A percentile compares a stretch with the other conserved stretches of the same genome.
These are phyloP conservation scores for Circinella umbellata DNA, from an alignment of 371 early-diverging fungal species.

Conservation along the genomic window DNA sequence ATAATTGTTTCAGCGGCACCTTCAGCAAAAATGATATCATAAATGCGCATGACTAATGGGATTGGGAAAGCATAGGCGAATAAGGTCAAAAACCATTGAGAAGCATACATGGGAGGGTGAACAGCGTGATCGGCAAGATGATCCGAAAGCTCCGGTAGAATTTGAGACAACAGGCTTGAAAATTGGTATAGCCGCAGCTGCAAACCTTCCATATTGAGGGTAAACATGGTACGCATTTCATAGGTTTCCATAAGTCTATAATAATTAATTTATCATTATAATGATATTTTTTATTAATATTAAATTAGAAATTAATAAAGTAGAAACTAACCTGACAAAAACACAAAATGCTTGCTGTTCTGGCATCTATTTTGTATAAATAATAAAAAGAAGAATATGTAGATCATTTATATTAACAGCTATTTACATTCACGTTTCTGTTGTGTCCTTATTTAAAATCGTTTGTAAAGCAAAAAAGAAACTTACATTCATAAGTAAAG, in stretches of 20 bases:
- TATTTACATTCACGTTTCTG: too few relatives aligned
- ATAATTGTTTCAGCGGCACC: slow-evolving; percentile 83
- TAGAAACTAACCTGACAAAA: slow-evolving; percentile 55
- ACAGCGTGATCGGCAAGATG: slow-evolving; percentile 79
- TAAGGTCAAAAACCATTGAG: slow-evolving; percentile 88
- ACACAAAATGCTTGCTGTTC: slow-evolving; percentile 91
- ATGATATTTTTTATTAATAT: not conserved
- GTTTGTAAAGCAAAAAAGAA: not conserved
- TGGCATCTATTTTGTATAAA: slow-evolving; percentile 63
- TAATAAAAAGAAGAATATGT: not conserved
- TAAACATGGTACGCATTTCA: slow-evolving; percentile 75
- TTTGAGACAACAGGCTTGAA: slow-evolving; percentile 76
- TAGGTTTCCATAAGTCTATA: slow-evolving; percentile 74
- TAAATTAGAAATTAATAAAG: not conserved
- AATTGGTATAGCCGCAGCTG: slow-evolving; percentile 84
- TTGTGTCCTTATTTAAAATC: too few relatives aligned
- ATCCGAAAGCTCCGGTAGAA: slow-evolving; percentile 72
- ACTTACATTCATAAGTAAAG: slow-evolving; percentile 88
- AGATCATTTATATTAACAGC: not conserved
- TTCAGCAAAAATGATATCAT: slow-evolving; percentile 83
- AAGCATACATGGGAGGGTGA: slow-evolving; percentile 83
- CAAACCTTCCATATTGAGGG: slow-evolving; percentile 83
- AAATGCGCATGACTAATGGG: slow-evolving; percentile 73
- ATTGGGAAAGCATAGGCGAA: slow-evolving; percentile 85
- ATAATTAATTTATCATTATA: not conserved